Evolutionary conservation across 176 grass and related monocot genomes (phyloP).

Genomic region (Cenchrus purpureus): DNA sequence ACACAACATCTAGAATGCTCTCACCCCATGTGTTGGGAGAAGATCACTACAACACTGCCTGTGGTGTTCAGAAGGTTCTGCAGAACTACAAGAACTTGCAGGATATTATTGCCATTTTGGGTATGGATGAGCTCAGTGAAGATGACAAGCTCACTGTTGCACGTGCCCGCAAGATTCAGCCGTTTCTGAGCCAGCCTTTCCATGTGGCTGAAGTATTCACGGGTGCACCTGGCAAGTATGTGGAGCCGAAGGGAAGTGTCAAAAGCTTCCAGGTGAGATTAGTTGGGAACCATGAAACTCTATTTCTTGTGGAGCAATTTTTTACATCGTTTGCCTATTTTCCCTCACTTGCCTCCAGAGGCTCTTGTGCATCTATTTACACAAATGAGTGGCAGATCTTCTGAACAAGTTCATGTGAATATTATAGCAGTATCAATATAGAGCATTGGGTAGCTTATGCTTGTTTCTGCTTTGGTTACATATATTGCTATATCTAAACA

Average conservation of each 20-base stretch:
- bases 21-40: slow-evolving; percentile 84
- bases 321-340: not conserved
- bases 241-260: slow-evolving; percentile 86
- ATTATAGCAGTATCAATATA: not conserved
- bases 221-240: slow-evolving; percentile 93
- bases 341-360: too few relatives aligned
- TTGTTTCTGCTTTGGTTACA: not conserved
- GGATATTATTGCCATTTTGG: slow-evolving; percentile 98
- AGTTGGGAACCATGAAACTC: not conserved
- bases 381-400: not conserved
- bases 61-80: slow-evolving; percentile 99
- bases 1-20: slow-evolving; percentile 97
- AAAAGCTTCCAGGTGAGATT: slow-evolving; percentile 78
- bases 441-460: not conserved
- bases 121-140: slow-evolving; percentile 98
- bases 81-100: slow-evolving; percentile 99
- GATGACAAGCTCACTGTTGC: slow-evolving; percentile 90
- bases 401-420: too few relatives aligned
- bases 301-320: not conserved
- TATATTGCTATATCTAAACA: not conserved
- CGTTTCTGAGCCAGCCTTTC: slow-evolving; percentile 96
- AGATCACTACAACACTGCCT: slow-evolving; percentile 93
- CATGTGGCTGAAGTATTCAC: slow-evolving; percentile 99
- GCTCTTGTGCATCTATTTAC: not conserved
- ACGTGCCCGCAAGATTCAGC: slow-evolving; percentile 93